These are phyloP conservation scores for Lasiosphaeria miniovina DNA, from an alignment of 495 filamentous ascomycete species.

Conservation along the genomic window DNA sequence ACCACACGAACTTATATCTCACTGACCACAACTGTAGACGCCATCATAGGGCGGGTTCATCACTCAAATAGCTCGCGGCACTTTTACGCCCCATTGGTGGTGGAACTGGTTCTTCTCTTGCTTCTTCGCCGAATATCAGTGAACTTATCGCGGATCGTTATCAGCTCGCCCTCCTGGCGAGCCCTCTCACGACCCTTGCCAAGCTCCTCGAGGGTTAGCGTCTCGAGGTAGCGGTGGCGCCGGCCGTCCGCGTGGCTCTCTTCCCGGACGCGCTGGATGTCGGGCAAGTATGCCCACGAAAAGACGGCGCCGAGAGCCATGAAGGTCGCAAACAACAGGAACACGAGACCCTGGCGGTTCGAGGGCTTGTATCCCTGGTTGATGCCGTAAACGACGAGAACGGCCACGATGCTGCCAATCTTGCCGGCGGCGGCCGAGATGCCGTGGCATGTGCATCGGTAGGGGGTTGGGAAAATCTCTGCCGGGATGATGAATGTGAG, in stretches of 20 bases:
- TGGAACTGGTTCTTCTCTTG: constrained; percentile 4
- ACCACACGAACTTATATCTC: no score
- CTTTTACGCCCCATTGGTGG: no score
- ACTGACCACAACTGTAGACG: no score
- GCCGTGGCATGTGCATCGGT: constrained; percentile 80
- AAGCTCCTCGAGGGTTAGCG: constrained; percentile 32
- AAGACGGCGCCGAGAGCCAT: constrained; percentile 33
- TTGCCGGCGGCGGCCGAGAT: constrained; percentile 84
- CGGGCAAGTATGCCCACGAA: constrained; percentile 37
- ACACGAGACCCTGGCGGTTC: constrained; percentile 32
- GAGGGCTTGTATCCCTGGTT: constrained; percentile 28
- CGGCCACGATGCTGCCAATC: constrained; percentile 67
- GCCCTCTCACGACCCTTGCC: constrained; percentile 30
- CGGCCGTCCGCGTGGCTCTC: constrained; percentile 16
- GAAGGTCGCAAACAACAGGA: constrained; percentile 34
- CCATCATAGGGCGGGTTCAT: no score
- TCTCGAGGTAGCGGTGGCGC: constrained; percentile 19
- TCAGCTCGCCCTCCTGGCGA: constrained; percentile 25
- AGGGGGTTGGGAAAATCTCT: constrained; percentile 85
- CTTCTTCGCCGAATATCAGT: constrained; percentile 18
- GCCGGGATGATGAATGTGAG: constrained; percentile 91
- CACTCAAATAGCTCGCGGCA: no score
- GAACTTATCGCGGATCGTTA: constrained; percentile 29
- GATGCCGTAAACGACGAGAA: constrained; percentile 50
- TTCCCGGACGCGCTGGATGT: constrained; percentile 25